Evolutionary conservation across 192 early-diverging fungal species (phyloP), one percentile per base, ranked within the genome.

Genomic region (Coemansia sp.): DNA sequence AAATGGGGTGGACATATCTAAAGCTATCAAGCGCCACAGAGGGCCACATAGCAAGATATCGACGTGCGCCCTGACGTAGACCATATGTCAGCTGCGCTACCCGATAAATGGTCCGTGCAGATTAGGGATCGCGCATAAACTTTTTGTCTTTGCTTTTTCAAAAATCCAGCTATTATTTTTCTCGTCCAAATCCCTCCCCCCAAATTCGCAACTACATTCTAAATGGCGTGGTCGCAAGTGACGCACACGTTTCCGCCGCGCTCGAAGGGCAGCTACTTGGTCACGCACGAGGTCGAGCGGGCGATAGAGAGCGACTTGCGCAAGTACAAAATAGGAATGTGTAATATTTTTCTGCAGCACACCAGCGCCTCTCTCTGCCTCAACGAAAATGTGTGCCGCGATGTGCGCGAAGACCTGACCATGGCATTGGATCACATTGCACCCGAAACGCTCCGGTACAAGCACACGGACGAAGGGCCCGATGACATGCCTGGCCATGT

Each of bases 401-500:
- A 86, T 38, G 90, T 95, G 14, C 77, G 94, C 11, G 77, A 71
- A 0, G 96, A 97, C 65, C 91, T 96, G 90, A 90, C 93, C 31
- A 94, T 93, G 90, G 89, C 87, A 12, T 71, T 96, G 42, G 91
- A 96, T 67, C 85, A 87, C 40, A 79, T 97, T 35, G 94, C 88
- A 1, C 94, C 96, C 6, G 96, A 95, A 59, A 84, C 83, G 17
- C 79, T 87, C 11, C 86, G 86, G 3, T 96, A 96, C 70, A 76
- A 84, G 39, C 96, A 97, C 70, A 89, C 92, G 2, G 89, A 89
- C 51, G 94, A 94, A 70, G 95, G 95, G 6, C 80, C 94, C 0
- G 94, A 95, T 64, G 94, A 96, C 67, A 94, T 95, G 93, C 92
- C 94, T 32, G 94, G 90, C 0, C 96, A 97, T 78, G 81, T 96